Evolutionary conservation across 768 basidiomycete genomes (phyloP).

Genomic region (Pisolithus microcarpus): DNA sequence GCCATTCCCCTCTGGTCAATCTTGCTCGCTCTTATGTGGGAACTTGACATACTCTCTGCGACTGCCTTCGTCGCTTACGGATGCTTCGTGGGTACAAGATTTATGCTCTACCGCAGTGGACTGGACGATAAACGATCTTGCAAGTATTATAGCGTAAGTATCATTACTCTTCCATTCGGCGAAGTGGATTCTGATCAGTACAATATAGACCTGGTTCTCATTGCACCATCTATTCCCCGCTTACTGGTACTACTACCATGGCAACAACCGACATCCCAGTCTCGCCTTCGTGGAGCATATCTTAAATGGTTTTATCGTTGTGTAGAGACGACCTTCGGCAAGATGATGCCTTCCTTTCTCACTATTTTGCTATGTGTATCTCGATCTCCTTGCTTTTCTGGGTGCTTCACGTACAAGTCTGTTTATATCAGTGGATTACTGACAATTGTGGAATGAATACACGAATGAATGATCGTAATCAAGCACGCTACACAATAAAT

Average conservation of each 20-base stretch:
- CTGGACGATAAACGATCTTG: slow-evolving; percentile 30
- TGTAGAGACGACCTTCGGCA: too few relatives aligned
- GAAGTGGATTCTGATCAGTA: not conserved
- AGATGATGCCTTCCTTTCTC: not conserved
- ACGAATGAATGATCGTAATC: too few relatives aligned
- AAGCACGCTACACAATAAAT: too few relatives aligned
- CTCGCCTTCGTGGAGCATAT: slow-evolving; percentile 14
- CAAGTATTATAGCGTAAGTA: slow-evolving; percentile 32
- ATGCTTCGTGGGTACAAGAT: slow-evolving; percentile 28
- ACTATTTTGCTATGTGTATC: not conserved
- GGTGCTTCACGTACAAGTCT: too few relatives aligned
- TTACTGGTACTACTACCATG: slow-evolving; percentile 30
- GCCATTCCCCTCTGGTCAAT: slow-evolving; percentile 34
- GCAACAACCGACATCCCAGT: slow-evolving; percentile 3
- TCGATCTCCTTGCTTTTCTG: too few relatives aligned
- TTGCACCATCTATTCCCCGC: slow-evolving; percentile 29
- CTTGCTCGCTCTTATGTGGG: slow-evolving; percentile 29
- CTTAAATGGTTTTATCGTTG: not conserved
- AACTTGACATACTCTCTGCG: slow-evolving; percentile 22
- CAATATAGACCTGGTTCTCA: slow-evolving; percentile 29
- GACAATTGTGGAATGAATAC: too few relatives aligned
- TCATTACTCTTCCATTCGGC: not conserved
- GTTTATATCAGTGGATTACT: too few relatives aligned
- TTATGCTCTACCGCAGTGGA: slow-evolving; percentile 23
- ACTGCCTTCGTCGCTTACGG: slow-evolving; percentile 26